These are phyloP conservation scores for Rhododendron vialii DNA, from an alignment of 148 eudicot genomes.

Conservation along the genomic window DNA sequence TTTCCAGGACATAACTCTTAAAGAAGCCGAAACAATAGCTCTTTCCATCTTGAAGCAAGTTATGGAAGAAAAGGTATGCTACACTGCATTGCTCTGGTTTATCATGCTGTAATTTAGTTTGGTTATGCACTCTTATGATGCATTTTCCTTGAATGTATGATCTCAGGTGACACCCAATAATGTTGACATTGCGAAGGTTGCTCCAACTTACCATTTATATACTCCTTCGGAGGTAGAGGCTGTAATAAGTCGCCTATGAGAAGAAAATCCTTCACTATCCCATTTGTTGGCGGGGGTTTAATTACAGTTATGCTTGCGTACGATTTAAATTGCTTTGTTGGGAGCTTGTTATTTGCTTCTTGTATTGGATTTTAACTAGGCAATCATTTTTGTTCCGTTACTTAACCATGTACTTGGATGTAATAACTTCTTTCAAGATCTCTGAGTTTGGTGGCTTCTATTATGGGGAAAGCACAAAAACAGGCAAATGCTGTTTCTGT, in stretches of 20 bases:
- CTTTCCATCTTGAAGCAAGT: constrained; percentile 98
- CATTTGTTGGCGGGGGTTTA: background rate
- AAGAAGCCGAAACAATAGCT: constrained; percentile 93
- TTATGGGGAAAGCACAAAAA: background rate
- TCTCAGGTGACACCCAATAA: constrained; percentile 92
- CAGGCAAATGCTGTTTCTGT: background rate
- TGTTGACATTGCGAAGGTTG: constrained; percentile 93
- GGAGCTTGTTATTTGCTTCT: background rate
- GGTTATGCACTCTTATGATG: background rate
- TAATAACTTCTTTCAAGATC: background rate
- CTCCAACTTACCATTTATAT: constrained; percentile 90
- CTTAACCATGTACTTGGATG: background rate
- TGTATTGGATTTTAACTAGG: background rate
- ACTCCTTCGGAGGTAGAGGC: constrained; percentile 90
- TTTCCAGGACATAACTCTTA: constrained; percentile 69
- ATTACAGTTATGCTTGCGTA: background rate
- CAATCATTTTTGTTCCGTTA: background rate
- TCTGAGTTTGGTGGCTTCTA: background rate
- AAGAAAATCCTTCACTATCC: background rate
- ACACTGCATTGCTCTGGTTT: constrained; percentile 1
- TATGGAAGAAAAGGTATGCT: constrained; percentile 93
- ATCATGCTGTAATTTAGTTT: background rate
- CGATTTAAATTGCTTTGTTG: constrained; percentile 8
- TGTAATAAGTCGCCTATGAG: constrained; percentile 79
- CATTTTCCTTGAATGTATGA: background rate